Conservation (phyloP, 2,329 filamentous ascomycete species). For the Pseudogymnoascus sp. region DNA sequence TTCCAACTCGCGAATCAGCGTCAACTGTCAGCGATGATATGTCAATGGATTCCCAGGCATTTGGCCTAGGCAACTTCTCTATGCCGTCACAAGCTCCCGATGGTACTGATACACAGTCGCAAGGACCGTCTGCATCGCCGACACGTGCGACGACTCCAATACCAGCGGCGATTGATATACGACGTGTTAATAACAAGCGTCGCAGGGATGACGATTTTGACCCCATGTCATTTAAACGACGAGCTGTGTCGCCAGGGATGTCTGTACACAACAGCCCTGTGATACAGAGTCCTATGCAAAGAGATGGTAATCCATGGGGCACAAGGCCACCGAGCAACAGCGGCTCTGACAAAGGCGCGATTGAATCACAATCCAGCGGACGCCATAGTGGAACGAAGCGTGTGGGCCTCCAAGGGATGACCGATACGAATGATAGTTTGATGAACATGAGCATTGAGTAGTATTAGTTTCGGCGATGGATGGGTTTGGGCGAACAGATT, state of each 20-base stretch:
- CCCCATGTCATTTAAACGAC: slow-evolving; percentile 75
- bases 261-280: slow-evolving; percentile 86
- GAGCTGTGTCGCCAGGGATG: slow-evolving; percentile 85
- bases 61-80: slow-evolving; percentile 10
- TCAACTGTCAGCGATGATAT: slow-evolving; percentile 61
- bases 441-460: slow-evolving; percentile 97
- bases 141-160: slow-evolving; percentile 26
- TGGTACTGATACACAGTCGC: slow-evolving; percentile 10
- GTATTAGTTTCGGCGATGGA: neutral
- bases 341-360: slow-evolving; percentile 42
- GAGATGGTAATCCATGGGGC: slow-evolving; percentile 64
- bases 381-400: slow-evolving; percentile 31
- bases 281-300: slow-evolving; percentile 72
- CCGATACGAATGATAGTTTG: slow-evolving; percentile 85
- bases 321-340: slow-evolving; percentile 53
- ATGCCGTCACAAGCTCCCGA: slow-evolving; percentile 8
- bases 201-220: slow-evolving; percentile 87
- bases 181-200: slow-evolving; percentile 74
- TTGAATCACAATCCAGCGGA: slow-evolving; percentile 33
- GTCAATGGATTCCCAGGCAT: slow-evolving; percentile 59
- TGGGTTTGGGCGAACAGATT: neutral
- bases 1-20: slow-evolving; percentile 50
- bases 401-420: slow-evolving; percentile 85
- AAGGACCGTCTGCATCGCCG: slow-evolving; percentile 21
- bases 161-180: slow-evolving; percentile 60